Base-by-base conservation (phyloP, 108 stramenopile species). In the Hondaea fermentalgiana region DNA sequence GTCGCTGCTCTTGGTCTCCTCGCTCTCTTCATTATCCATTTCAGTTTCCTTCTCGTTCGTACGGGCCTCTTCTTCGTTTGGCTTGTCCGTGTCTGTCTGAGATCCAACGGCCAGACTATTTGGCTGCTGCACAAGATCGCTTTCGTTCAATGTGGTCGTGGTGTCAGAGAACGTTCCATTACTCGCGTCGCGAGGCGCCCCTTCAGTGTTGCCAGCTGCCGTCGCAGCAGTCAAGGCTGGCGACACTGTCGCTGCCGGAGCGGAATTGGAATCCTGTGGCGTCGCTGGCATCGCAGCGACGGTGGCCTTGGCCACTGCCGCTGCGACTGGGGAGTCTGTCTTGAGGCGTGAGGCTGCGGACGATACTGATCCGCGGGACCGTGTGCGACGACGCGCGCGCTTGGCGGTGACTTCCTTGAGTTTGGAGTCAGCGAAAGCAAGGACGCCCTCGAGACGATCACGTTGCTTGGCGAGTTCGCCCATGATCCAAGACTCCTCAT, bases 401-500 rank as follows among this genome's bases (percentile, higher is more conserved):
- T 69, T 69, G 10, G 64, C 64, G 0, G 64, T 69, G 42, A 69
- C 64, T 23, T 83, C 49, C 23, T 83, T 83, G 0, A 83, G 76
- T 17, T 47, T 53, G n/a, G 45, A n/a, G 25, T 53, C 51, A 35
- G 76, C 76, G 49, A 83, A 83, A 6, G 45, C 76, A 17, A 83
- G 76, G 43, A 83, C 76, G 76, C 76, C 76, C 28, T 83, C 76
- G 25, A 83, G 76, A 23, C 76, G 76, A 45, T 83, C 76, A 17
- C 51, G 45, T 17, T 53, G 76, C 76, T 83, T 83, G 76, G 51
- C 51, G 49, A 83, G 76, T 45, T 83, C 76, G 49, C 76, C 51
- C 45, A n/a, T 23, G 49, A 83, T 53, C 49, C 51, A 83, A 6
- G 49, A 12, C 76, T 83, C 51, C 51, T 83, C 76, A 12, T 83